phyloP scores from a whole-genome alignment of 129 eudicot genomes.

The Rutidosis leptorrhynchoides region DNA sequence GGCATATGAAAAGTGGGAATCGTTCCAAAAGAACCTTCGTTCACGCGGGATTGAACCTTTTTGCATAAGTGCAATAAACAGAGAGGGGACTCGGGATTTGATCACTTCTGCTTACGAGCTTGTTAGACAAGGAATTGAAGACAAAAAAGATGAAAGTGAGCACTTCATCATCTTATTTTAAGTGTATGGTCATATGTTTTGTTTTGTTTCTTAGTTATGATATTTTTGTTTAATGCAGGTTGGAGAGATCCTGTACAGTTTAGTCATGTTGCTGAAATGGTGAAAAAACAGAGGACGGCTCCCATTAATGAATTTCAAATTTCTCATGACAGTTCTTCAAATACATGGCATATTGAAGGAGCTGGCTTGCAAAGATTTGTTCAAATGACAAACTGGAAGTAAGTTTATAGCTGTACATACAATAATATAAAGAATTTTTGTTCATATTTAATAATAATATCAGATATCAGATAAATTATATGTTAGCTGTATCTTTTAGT shows the following conservation, averaged over 20 bases:
- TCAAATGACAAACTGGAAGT: conserved; percentile 99
- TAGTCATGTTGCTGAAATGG: conserved; percentile 85
- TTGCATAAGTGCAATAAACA: conserved; percentile 85
- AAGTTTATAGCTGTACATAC: conserved; percentile 8
- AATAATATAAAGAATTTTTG: too few relatives aligned
- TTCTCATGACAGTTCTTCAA: conserved; percentile 56
- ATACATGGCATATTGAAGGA: conserved; percentile 79
- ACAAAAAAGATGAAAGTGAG: conserved; percentile 45
- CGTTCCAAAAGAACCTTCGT: conserved; percentile 47
- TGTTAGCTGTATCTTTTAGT: too few relatives aligned
- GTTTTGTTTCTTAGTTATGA: background rate
- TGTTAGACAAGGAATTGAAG: conserved; percentile 44
- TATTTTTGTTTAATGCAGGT: conserved; percentile 30
- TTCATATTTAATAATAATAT: too few relatives aligned
- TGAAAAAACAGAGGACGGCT: conserved; percentile 64
- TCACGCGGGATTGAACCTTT: conserved; percentile 68
- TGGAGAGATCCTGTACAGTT: conserved; percentile 44
- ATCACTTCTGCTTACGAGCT: conserved; percentile 80
- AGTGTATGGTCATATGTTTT: background rate
- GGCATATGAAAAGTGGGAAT: conserved; percentile 72
- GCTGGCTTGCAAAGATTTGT: conserved; percentile 87
- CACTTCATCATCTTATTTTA: conserved; percentile 4
- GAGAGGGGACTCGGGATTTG: conserved; percentile 80
- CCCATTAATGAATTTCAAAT: conserved; percentile 80
- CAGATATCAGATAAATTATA: too few relatives aligned